Evolutionary conservation across 805 yeast genomes (phyloP).

Genomic region (Kuraishia piskuri): DNA sequence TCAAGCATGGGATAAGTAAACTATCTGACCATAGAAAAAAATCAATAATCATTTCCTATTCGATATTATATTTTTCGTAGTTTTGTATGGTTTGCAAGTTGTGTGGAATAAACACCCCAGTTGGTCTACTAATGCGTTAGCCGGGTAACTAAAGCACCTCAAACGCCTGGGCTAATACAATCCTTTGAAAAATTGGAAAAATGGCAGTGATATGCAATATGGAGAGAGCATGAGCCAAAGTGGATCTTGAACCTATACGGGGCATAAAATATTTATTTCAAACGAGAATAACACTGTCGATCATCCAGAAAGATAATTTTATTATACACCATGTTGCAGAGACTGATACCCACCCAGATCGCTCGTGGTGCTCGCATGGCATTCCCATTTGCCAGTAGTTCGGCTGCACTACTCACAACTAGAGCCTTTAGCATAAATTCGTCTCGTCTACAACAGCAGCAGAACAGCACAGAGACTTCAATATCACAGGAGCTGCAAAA

Average conservation of each 20-base stretch:
- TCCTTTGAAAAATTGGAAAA: neutral
- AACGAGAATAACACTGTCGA: no score
- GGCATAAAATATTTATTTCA: neutral
- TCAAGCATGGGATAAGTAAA: no score
- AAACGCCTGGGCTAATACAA: no score
- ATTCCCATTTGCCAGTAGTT: slow-evolving; percentile 56
- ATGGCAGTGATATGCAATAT: neutral
- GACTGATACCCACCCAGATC: neutral
- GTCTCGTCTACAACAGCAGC: slow-evolving; percentile 1
- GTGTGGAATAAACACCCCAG: no score
- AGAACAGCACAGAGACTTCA: neutral
- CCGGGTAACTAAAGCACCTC: neutral
- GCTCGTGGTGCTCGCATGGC: slow-evolving; percentile 39
- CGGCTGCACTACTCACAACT: slow-evolving; percentile 57
- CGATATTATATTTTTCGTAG: no score
- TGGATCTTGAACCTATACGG: neutral
- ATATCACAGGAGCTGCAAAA: neutral
- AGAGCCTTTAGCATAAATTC: slow-evolving; percentile 4
- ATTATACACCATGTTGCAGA: neutral
- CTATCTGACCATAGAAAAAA: no score
- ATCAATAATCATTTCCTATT: no score
- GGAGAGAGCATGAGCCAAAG: neutral
- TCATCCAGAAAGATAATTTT: no score
- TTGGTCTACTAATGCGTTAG: neutral
- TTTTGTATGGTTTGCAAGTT: no score